phyloP scores from a whole-genome alignment of 2,329 filamentous ascomycete genomes.

The Orbilia blumenaviensis region DNA sequence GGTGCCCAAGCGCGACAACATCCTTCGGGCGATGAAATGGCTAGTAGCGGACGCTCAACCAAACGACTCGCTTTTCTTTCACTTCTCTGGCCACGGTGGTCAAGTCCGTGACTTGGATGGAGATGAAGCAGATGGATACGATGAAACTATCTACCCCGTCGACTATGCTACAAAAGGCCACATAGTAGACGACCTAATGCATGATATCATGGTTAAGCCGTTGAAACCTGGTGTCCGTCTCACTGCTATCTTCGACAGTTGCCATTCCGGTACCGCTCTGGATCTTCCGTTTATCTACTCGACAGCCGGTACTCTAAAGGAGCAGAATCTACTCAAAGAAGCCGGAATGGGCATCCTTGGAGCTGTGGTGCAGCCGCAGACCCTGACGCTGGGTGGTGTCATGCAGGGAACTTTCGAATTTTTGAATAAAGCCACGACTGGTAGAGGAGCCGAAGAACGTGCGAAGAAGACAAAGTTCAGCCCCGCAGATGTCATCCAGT shows the following conservation, averaged over 20 bases:
- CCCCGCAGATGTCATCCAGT: slow-evolving; percentile 52
- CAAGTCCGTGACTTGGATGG: slow-evolving; percentile 81
- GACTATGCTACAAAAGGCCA: slow-evolving; percentile 82
- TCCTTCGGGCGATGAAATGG: slow-evolving; percentile 96
- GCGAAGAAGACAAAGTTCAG: slow-evolving; percentile 53
- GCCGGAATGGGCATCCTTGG: slow-evolving; percentile 72
- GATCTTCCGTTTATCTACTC: slow-evolving; percentile 76
- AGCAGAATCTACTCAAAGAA: slow-evolving; percentile 74
- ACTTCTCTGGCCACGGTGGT: slow-evolving; percentile 85
- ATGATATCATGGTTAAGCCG: slow-evolving; percentile 74
- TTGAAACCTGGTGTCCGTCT: slow-evolving; percentile 68
- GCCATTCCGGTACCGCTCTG: slow-evolving; percentile 73
- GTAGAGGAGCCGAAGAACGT: slow-evolving; percentile 46
- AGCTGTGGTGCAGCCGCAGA: slow-evolving; percentile 57
- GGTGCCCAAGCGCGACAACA: slow-evolving; percentile 94
- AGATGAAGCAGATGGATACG: slow-evolving; percentile 82
- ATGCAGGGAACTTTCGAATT: slow-evolving; percentile 52
- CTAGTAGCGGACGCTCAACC: slow-evolving; percentile 90
- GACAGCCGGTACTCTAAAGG: slow-evolving; percentile 74
- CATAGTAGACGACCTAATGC: slow-evolving; percentile 85
- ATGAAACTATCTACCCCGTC: slow-evolving; percentile 84
- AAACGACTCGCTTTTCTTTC: slow-evolving; percentile 96
- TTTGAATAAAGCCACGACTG: slow-evolving; percentile 45
- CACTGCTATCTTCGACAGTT: slow-evolving; percentile 73
- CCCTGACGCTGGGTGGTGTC: slow-evolving; percentile 42